Evolutionary conservation across 176 grass and related monocot species (phyloP).

Genomic region (Aegilops sharonensis): DNA sequence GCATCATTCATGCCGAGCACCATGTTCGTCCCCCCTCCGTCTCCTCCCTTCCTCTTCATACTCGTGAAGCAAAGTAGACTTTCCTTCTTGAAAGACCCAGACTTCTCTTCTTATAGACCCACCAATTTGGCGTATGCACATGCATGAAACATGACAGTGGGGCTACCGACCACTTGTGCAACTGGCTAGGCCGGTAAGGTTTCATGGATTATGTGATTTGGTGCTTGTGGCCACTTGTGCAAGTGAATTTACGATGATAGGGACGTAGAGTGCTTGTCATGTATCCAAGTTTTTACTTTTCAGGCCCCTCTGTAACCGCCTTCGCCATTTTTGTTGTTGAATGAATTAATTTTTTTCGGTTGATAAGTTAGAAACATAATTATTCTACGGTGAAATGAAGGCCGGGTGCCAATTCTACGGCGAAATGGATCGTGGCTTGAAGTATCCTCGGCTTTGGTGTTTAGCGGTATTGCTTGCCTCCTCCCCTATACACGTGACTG

Average conservation of each 20-base stretch:
- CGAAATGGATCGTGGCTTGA: too few relatives aligned
- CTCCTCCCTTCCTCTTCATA: neutral
- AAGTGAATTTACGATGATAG: neutral
- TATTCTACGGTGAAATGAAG: too few relatives aligned
- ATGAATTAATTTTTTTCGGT: too few relatives aligned
- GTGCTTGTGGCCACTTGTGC: conserved; percentile 7
- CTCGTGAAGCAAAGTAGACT: neutral
- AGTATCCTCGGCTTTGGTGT: too few relatives aligned
- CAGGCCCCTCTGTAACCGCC: neutral
- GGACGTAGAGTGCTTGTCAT: neutral
- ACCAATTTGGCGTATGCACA: conserved; percentile 4
- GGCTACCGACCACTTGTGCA: conserved; percentile 7
- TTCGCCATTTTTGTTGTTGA: too few relatives aligned
- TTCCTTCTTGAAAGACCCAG: neutral
- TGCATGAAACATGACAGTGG: neutral
- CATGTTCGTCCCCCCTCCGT: neutral
- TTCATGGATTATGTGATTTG: neutral
- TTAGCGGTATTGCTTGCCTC: too few relatives aligned
- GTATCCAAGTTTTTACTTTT: neutral
- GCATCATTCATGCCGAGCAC: conserved; percentile 3
- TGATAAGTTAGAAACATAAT: too few relatives aligned
- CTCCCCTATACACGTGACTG: too few relatives aligned
- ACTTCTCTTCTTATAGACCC: conserved; percentile 13
- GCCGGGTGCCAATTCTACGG: too few relatives aligned
- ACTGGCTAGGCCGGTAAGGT: neutral